Conservation (phyloP, 2,329 filamentous ascomycete genomes). For the Phaeosphaeriaceae sp. region DNA sequence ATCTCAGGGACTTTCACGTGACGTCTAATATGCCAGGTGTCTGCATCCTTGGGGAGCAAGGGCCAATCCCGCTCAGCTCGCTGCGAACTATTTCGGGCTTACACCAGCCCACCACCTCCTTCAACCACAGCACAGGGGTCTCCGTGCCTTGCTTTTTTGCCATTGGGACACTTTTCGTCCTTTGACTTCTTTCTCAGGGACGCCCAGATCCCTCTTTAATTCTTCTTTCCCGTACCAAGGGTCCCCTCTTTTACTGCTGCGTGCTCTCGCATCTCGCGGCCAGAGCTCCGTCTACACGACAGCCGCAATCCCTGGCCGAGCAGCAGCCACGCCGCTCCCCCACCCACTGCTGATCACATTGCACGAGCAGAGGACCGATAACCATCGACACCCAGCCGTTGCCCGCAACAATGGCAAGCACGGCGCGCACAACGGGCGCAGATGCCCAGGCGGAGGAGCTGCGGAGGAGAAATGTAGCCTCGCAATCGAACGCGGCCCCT, state of each 20-base stretch:
- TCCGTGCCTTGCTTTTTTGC: conserved; percentile 7
- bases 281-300: conserved; percentile 1
- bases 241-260: conserved; percentile 3
- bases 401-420: conserved; percentile 34
- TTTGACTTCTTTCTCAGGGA: conserved; percentile 18
- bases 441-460: conserved; percentile 53
- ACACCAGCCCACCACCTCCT: conserved; percentile 2
- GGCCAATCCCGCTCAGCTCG: neutral
- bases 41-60: neutral
- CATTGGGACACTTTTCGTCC: conserved; percentile 3
- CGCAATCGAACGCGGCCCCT: conserved; percentile 31
- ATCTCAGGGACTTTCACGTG: conserved; percentile 2
- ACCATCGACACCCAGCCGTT: neutral
- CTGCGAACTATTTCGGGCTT: conserved; percentile 4
- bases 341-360: conserved; percentile 14
- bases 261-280: neutral
- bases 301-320: conserved; percentile 11
- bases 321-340: conserved; percentile 1
- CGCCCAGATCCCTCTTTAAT: conserved; percentile 16
- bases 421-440: conserved; percentile 48
- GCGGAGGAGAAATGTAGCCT: conserved; percentile 54
- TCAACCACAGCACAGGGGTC: conserved; percentile 9
- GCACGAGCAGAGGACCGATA: conserved; percentile 2
- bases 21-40: conserved; percentile 6
- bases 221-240: conserved; percentile 8